These are phyloP conservation scores for Xylaria grammica DNA, from an alignment of 495 filamentous ascomycete species.

Conservation along the genomic window DNA sequence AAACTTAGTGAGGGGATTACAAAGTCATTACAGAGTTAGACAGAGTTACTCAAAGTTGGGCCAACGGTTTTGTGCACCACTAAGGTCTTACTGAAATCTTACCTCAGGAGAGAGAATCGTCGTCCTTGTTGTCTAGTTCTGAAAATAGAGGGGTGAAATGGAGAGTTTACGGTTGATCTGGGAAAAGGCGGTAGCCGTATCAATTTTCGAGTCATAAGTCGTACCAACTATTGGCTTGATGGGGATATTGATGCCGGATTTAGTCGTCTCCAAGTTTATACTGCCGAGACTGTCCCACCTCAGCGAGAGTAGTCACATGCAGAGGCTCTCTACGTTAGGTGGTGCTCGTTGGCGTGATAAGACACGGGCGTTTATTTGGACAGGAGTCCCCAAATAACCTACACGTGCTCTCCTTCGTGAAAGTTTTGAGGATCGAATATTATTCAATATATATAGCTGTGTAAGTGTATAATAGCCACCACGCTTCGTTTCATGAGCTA, in stretches of 20 bases:
- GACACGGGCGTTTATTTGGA: not conserved
- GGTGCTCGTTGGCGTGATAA: not conserved
- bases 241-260: not conserved
- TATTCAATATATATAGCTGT: not conserved
- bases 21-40: slow-evolving; percentile 11
- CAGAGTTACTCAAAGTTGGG: slow-evolving; percentile 2
- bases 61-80: slow-evolving; percentile 4
- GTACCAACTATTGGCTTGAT: not conserved
- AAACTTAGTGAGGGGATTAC: not conserved
- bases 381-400: not conserved
- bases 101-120: not conserved
- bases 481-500: not conserved
- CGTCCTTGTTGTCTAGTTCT: not conserved
- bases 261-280: not conserved
- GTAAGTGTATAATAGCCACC: not conserved
- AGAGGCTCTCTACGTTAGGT: not conserved
- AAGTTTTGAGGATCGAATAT: not conserved
- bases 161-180: not conserved
- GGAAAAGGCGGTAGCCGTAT: not conserved
- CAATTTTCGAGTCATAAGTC: not conserved
- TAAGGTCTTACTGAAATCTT: not conserved
- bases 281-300: not conserved
- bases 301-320: not conserved
- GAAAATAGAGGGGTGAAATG: not conserved
- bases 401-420: too few species aligned